Base-by-base conservation (phyloP, 2,329 filamentous ascomycete species). In the Orbilia quercus region DNA sequence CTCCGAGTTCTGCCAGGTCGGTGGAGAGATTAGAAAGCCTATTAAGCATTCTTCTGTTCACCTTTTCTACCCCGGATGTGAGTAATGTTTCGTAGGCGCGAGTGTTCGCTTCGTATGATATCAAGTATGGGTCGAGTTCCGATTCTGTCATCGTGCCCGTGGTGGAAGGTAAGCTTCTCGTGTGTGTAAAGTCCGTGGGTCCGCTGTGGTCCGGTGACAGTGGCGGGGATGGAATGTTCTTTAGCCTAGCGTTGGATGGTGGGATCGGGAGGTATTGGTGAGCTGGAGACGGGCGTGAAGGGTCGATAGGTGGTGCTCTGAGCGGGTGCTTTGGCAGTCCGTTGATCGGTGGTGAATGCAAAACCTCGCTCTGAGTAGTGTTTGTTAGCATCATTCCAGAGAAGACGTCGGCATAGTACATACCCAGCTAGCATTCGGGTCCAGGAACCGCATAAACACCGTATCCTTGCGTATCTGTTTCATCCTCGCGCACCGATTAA, bases 401-500 rank as follows among this genome's bases (percentile, higher is more conserved):
- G 22, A 31, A 23, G 22, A 25, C 6, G 40, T 38, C 20, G 65
- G 16, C 36, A 64, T 40, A 47, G 1, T 11, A 79, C 84, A 72
- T 87, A 96, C 92, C 95, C 95, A 99, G 86, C 95, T 98, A 22
- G 94, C 93, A 80, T 99, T 98, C 9, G 96, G 95, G 80, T 99
- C 95, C 34, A 99, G 85, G 79, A 99, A 99, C 76, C 92, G 90
- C 93, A 94, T 97, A 88, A 93, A 96, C 23, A 99, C 93, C 1
- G 94, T 94, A 79, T 99, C 95, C 72, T 92, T 91, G 59, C 92
- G 86, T 25, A 99, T 89, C 67, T 94, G 89, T 78, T 94, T 91
- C 94, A 98, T 98, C 75, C 88, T 88, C 75, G 93, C 87, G 81
- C 95, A 99, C 53, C 95, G 86, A 79, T 99, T 99, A 54, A 99